These are phyloP conservation scores for Polytrichum formosum DNA, from an alignment of 225 moss, liverwort and hornwort genomes.

Conservation along the genomic window DNA sequence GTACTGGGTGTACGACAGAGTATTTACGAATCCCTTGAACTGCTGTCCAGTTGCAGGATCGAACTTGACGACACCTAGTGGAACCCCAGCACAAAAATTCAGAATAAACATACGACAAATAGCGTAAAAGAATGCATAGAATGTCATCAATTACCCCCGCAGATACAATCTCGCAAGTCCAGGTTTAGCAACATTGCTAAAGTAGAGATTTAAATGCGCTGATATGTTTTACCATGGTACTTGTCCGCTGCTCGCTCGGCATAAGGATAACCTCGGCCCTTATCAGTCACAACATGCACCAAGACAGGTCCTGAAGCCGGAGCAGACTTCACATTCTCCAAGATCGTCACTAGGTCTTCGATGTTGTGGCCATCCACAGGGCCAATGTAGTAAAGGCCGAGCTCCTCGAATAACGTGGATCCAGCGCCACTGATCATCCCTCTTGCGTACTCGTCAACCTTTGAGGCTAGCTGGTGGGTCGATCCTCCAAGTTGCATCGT, in stretches of 20 bases:
- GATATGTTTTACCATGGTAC: conserved; percentile 9
- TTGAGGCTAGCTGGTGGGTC: conserved; percentile 11
- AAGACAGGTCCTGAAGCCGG: conserved; percentile 16
- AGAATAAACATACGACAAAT: no score
- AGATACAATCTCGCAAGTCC: no score
- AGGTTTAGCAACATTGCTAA: no score
- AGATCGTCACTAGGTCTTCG: conserved; percentile 12
- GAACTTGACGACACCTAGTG: conserved; percentile 19
- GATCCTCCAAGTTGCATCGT: conserved; percentile 15
- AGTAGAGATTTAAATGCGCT: no score
- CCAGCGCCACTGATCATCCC: conserved; percentile 15
- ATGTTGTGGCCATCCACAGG: conserved; percentile 19
- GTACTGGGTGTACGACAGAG: conserved; percentile 11
- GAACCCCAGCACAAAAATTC: not conserved
- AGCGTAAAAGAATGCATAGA: no score
- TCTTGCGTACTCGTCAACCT: conserved; percentile 19
- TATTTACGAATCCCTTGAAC: not conserved
- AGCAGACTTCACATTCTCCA: conserved; percentile 15
- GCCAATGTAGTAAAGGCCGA: conserved; percentile 21
- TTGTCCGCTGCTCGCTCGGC: conserved; percentile 18
- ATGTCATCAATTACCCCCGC: no score
- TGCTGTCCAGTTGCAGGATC: conserved; percentile 20
- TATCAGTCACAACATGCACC: conserved; percentile 15
- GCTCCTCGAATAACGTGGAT: conserved; percentile 15
- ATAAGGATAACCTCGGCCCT: conserved; percentile 16